Percentiles rank a stretch among this genome's conserved stretches.
Conservation (phyloP, 257 asterid species). For the Thymus mandschuricus region DNA sequence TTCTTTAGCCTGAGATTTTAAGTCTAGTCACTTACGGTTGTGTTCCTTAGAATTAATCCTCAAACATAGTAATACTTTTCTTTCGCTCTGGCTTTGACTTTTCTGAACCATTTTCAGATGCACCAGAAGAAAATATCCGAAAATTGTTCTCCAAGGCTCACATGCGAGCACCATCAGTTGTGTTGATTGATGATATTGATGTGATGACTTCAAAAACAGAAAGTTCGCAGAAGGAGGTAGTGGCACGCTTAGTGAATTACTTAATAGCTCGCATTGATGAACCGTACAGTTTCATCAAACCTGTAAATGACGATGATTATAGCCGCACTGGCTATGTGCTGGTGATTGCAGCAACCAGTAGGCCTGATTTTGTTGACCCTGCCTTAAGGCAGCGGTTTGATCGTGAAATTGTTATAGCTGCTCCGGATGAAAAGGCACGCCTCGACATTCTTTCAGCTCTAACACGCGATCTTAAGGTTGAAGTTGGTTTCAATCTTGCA, state of each 20-base stretch:
- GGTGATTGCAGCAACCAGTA: constrained; percentile 87
- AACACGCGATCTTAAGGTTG: constrained; percentile 60
- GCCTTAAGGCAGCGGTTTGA: constrained; percentile 92
- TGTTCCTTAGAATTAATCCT: not conserved
- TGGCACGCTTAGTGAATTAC: constrained; percentile 74
- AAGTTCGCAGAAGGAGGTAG: constrained; percentile 75
- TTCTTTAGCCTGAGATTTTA: not conserved
- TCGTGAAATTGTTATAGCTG: constrained; percentile 55
- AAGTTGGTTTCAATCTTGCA: constrained; percentile 72
- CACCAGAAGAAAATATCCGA: constrained; percentile 80
- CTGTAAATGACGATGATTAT: constrained; percentile 32
- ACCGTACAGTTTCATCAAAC: constrained; percentile 47
- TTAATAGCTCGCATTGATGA: constrained; percentile 89
- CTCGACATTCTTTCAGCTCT: constrained; percentile 65
- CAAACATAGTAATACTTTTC: not conserved
- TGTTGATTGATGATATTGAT: constrained; percentile 72
- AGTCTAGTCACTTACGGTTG: not conserved
- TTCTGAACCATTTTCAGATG: constrained; percentile 47
- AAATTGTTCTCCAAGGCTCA: constrained; percentile 73
- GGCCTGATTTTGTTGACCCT: constrained; percentile 77
- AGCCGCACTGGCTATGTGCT: constrained; percentile 66
- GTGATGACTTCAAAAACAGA: constrained; percentile 67
- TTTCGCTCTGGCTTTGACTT: not conserved
- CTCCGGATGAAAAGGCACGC: constrained; percentile 70
- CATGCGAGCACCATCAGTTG: constrained; percentile 81